Percentiles rank a stretch among this genome's conserved stretches.
Conservation (phyloP, 2,329 filamentous ascomycete species). For the Didymella glomerata region DNA sequence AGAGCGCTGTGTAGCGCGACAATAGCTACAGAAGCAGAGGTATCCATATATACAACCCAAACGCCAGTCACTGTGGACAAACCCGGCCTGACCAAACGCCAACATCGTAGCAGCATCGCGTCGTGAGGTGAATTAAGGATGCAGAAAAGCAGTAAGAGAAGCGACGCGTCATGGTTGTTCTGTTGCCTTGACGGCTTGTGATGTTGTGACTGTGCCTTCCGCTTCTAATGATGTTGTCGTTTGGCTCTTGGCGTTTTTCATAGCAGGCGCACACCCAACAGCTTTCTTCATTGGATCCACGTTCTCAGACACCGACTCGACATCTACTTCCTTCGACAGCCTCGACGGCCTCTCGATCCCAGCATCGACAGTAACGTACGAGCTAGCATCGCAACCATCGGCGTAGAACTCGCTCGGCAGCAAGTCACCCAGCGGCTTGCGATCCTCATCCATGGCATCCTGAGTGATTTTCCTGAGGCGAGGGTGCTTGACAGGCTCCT, state of each 20-base stretch:
- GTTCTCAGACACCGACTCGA: conserved; percentile 6
- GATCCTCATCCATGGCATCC: conserved; percentile 54
- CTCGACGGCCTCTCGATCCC: conserved; percentile 47
- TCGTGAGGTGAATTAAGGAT: conserved; percentile 11
- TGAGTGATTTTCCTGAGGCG: conserved; percentile 39
- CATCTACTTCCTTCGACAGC: conserved; percentile 43
- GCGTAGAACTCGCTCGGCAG: conserved; percentile 51
- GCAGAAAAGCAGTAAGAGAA: conserved; percentile 6
- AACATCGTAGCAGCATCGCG: conserved; percentile 8
- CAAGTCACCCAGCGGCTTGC: conserved; percentile 49
- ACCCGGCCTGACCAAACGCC: conserved; percentile 6
- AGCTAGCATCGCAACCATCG: conserved; percentile 47
- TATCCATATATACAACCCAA: conserved; percentile 10
- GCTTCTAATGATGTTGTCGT: not conserved
- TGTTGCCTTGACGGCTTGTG: not conserved
- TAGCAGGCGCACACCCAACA: not conserved
- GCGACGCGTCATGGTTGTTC: not conserved
- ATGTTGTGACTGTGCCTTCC: conserved; percentile 4
- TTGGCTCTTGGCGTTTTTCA: not conserved
- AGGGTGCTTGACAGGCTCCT: conserved; percentile 39
- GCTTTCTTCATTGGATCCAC: conserved; percentile 9
- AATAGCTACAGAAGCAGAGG: conserved; percentile 8
- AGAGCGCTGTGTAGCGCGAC: not conserved
- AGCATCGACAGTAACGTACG: conserved; percentile 49
- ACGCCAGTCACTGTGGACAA: conserved; percentile 7